phyloP scores from a whole-genome alignment of 305 asterid species.

The Solanum hybrid region DNA sequence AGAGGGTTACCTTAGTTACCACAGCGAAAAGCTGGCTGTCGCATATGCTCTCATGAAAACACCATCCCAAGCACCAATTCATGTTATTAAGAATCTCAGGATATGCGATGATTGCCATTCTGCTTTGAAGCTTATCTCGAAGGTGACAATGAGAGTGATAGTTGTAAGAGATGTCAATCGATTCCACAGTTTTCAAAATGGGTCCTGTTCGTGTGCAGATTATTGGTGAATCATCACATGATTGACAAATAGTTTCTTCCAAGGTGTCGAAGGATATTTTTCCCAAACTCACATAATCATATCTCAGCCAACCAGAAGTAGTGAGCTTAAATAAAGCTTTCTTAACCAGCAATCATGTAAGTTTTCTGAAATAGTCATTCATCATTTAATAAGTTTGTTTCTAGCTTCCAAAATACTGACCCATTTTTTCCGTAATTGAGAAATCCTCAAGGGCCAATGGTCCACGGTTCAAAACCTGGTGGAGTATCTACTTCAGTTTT shows the following conservation, averaged over 20 bases:
- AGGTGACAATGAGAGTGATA: conserved; percentile 47
- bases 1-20: conserved; percentile 52
- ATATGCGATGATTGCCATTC: conserved; percentile 89
- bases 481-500: not conserved
- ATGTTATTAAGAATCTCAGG: conserved; percentile 58
- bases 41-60: conserved; percentile 75
- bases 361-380: not conserved
- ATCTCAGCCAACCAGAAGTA: not conserved
- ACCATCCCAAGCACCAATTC: conserved; percentile 55
- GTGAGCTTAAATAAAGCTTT: not conserved
- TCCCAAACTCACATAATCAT: not conserved
- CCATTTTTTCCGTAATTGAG: not conserved
- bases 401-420: not conserved
- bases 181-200: conserved; percentile 54
- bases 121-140: conserved; percentile 54
- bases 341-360: not conserved
- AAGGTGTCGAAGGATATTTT: not conserved
- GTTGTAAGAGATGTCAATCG: conserved; percentile 64
- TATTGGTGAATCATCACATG: conserved; percentile 39
- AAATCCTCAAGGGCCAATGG: not conserved
- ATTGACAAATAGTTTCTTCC: not conserved
- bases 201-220: conserved; percentile 66
- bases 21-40: conserved; percentile 79
- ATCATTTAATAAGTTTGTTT: not conserved
- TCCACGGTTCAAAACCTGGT: not conserved